Evolutionary conservation across 2,329 filamentous ascomycete genomes (phyloP), one percentile per base, ranked within the genome.

Genomic region (Colletotrichum sp.): DNA sequence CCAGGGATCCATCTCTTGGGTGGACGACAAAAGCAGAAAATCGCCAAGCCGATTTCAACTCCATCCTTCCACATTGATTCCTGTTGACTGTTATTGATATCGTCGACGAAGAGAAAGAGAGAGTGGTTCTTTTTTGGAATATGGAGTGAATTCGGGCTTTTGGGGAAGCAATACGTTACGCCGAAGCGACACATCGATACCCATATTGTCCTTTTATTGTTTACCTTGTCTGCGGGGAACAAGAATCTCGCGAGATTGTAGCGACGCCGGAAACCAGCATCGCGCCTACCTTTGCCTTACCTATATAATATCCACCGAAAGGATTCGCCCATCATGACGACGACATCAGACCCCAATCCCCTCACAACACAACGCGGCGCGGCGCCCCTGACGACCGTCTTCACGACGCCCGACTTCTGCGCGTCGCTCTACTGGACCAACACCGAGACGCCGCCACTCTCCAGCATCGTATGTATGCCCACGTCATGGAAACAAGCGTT

Each of bases 391-490:
- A 76, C 74, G 70, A 76, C 74, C 70, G 74, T 76, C 70, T 76
- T 76, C 19, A 73, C 74, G 13, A 76, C 74, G 16, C 74, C 74
- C 29, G 74, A 76, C 74, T 76, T 76, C 29, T 76, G 74, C 34
- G 65, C 61, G 6, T 5, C 15, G 3, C 34, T 52, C 8, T 73
- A 76, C 74, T 76, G 74, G 74, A 73, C 74, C 25, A 25, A 76
- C 70, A 76, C 64, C 11, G 13, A 65, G 29, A 76, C 74, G 13
- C 74, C 74, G 34, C 74, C 74, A 27, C 74, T 76, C 57, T 73
- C 70, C 29, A 76, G 74, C 59, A 27, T 69, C 8, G 74, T 73
- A 25, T 76, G 74, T 29, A 76, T 76, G 74, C 74, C 74, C 19
- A 69, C 70, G 22, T 76, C 74, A 36, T 76, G 74, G 74, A 72